phyloP scores from a whole-genome alignment of 148 eudicot genomes.

The Rhododendron kiyosumense region DNA sequence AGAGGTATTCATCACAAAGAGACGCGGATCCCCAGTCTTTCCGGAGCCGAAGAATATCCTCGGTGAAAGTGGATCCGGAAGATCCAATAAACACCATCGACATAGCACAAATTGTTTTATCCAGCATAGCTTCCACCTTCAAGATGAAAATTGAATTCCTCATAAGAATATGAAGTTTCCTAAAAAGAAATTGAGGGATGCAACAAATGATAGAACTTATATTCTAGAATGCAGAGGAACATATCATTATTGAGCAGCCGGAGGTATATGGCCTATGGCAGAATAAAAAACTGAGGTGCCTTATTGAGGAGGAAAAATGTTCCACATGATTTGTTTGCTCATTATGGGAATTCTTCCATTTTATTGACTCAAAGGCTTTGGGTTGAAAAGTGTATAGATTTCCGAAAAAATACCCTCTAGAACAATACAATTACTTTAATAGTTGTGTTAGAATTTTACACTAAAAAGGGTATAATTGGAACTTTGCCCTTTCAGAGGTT shows the following conservation, averaged over 20 bases:
- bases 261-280: neutral
- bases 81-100: constrained; percentile 85
- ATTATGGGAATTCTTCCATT: too few relatives aligned
- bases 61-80: constrained; percentile 96
- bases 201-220: neutral
- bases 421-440: too few relatives aligned
- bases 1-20: constrained; percentile 77
- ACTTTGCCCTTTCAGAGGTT: too few relatives aligned
- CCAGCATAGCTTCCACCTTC: constrained; percentile 99
- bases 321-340: neutral
- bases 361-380: too few relatives aligned
- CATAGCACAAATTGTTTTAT: constrained; percentile 90
- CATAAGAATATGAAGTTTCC: neutral
- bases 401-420: too few relatives aligned
- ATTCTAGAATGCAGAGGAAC: neutral
- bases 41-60: constrained; percentile 82
- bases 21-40: constrained; percentile 90
- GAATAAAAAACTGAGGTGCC: neutral
- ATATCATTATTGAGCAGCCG: neutral
- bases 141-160: constrained; percentile 15
- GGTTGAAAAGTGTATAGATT: too few relatives aligned
- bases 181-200: neutral
- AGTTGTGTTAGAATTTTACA: too few relatives aligned
- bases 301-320: neutral
- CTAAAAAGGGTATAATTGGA: too few relatives aligned